phyloP scores from a whole-genome alignment of 1,284 basidiomycete species.

The Sporisorium iseilematis-ciliati region DNA sequence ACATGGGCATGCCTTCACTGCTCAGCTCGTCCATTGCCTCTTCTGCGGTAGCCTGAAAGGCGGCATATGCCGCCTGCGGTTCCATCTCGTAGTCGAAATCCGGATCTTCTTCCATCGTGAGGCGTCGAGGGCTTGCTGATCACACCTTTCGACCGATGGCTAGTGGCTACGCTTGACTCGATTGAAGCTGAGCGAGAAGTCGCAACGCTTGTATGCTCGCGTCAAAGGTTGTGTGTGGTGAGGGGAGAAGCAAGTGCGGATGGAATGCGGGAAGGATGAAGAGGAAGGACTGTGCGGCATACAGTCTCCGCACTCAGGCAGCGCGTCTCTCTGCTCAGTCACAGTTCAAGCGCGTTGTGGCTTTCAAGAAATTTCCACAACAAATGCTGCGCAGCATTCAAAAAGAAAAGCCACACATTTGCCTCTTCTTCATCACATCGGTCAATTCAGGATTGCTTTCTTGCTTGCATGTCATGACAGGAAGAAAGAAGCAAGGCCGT shows the following conservation, averaged over 20 bases:
- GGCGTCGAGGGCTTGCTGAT: neutral
- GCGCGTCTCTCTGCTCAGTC: conserved; percentile 2
- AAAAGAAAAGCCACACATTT: too few species aligned
- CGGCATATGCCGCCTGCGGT: conserved; percentile 14
- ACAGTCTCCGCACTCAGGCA: too few species aligned
- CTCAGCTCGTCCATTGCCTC: conserved; percentile 36
- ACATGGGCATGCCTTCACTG: conserved; percentile 34
- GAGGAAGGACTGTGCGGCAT: neutral
- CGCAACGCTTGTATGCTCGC: neutral
- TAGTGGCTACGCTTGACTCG: neutral
- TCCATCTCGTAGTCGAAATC: conserved; percentile 51
- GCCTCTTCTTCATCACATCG: too few species aligned
- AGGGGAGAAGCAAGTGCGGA: conserved; percentile 1
- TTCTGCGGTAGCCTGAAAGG: conserved; percentile 10
- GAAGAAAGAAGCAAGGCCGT: neutral
- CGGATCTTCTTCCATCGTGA: conserved; percentile 32
- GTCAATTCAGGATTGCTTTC: too few species aligned
- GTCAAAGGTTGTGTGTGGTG: too few species aligned
- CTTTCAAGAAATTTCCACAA: too few species aligned
- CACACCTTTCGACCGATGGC: neutral
- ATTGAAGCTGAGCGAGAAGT: neutral
- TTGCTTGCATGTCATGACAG: neutral
- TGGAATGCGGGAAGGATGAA: neutral
- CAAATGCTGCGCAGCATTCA: too few species aligned
- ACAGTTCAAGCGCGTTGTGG: neutral